Percentiles rank a stretch among this genome's conserved stretches.
These are phyloP conservation scores for Trametes cubensis DNA, from an alignment of 768 basidiomycete species.

Conservation along the genomic window DNA sequence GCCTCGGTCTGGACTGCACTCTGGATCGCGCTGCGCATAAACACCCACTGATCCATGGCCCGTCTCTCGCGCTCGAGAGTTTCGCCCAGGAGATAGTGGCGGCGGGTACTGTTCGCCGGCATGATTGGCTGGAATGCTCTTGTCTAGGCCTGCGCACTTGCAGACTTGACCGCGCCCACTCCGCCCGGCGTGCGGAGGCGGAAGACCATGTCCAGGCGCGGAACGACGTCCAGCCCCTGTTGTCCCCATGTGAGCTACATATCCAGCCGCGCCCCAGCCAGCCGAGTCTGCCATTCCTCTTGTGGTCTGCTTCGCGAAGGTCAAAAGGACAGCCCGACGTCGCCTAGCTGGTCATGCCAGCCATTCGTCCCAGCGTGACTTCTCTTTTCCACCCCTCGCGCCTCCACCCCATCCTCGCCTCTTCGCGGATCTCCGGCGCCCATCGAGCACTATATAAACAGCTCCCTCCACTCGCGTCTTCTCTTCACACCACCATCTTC, in stretches of 20 bases:
- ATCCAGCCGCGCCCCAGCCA: not conserved
- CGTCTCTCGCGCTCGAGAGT: not conserved
- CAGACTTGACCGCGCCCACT: not conserved
- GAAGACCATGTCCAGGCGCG: conserved; percentile 2
- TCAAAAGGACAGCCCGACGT: not conserved
- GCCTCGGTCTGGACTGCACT: conserved; percentile 3
- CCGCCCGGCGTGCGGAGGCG: conserved; percentile 1
- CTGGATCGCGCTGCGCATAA: conserved; percentile 7
- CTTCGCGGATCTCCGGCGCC: conserved; percentile 6
- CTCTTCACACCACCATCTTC: conserved; percentile 6
- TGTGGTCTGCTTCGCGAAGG: conserved; percentile 7
- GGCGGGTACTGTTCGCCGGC: not conserved
- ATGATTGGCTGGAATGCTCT: conserved; percentile 4
- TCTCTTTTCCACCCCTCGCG: conserved; percentile 4
- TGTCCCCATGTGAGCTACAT: conserved; percentile 12
- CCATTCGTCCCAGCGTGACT: conserved; percentile 1
- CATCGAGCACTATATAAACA: conserved; percentile 16
- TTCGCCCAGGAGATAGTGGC: not conserved
- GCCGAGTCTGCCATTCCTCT: conserved; percentile 2
- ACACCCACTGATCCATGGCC: not conserved
- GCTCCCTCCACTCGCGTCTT: not conserved
- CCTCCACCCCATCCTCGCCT: not conserved
- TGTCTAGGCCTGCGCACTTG: not conserved
- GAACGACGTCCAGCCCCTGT: conserved; percentile 2
- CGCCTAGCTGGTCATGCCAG: conserved; percentile 3